Percentiles rank a stretch among this genome's conserved stretches.
Evolutionary conservation across 768 basidiomycete genomes (phyloP).

Genomic region (Cantharellus anzutake): DNA sequence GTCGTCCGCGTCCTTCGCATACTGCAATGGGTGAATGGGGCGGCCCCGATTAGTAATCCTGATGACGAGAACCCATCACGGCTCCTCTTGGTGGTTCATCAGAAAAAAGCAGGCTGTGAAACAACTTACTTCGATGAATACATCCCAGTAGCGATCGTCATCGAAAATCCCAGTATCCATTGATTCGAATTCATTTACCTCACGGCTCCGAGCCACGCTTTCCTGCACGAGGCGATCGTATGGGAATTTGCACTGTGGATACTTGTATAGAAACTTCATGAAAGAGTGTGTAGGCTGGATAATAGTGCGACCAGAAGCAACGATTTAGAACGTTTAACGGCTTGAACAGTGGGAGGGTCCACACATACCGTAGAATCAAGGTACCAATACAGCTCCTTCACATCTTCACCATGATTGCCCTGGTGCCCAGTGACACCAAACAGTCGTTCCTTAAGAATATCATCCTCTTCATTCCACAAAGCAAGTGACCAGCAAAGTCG

Average conservation of each 20-base stretch:
- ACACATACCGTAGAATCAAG: slow-evolving; percentile 57
- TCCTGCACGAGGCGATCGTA: slow-evolving; percentile 88
- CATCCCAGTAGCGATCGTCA: slow-evolving; percentile 92
- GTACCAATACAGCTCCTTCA: slow-evolving; percentile 98
- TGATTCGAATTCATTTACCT: slow-evolving; percentile 85
- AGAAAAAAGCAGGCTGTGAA: background rate
- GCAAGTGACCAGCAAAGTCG: slow-evolving; percentile 79
- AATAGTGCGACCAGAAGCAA: background rate
- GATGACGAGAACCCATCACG: background rate
- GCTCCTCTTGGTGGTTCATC: background rate
- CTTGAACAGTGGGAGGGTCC: background rate
- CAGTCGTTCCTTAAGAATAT: slow-evolving; percentile 88
- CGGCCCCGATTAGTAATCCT: background rate
- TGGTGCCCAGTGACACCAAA: slow-evolving; percentile 95
- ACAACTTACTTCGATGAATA: slow-evolving; percentile 76
- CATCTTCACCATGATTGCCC: slow-evolving; percentile 98
- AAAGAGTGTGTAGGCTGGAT: slow-evolving; percentile 79
- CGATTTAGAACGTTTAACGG: background rate
- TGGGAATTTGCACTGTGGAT: slow-evolving; percentile 80
- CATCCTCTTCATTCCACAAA: slow-evolving; percentile 89
- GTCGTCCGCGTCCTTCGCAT: slow-evolving; percentile 91
- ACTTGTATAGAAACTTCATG: slow-evolving; percentile 99
- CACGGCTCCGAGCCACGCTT: slow-evolving; percentile 59
- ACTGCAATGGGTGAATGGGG: slow-evolving; percentile 28
- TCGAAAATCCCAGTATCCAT: slow-evolving; percentile 84